Base-by-base conservation (phyloP, 805 yeast species). In the Isabelozyma rhagii region DNA sequence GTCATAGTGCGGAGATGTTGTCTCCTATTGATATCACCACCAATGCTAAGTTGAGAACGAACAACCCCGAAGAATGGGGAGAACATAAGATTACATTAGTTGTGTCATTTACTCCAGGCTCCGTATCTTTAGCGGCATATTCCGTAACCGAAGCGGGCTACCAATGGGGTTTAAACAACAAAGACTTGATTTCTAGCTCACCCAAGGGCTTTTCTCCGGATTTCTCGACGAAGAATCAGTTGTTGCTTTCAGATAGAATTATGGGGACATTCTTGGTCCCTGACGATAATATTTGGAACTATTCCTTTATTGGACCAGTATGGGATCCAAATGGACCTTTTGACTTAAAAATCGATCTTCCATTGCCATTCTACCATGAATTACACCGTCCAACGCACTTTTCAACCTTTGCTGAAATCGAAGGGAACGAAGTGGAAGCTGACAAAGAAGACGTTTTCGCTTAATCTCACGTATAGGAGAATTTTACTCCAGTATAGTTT, bases 321-420 rank as follows among this genome's bases (percentile, higher is more conserved):
- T 94, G 94, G 87, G 83, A 80, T 57, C 71, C 82, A 5, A 78
- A 79, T n/a, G 64, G 80, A 43, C 74, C 71, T 6, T 89, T 79
- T 58, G 82, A 74, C 11, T 63, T 91, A 64, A 89, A 87, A 61
- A 61, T 87, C 43, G 97, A 89, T 60, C 71, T 83, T 14, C 99
- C 99, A 2, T 58, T 86, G 38, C 82, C 87, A 6, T 94, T 85
- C 61, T 94, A 90, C 67, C 86, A 89, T 61, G 96, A 88, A 57
- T 62, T 82, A 36, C 99, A 94, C 62, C 84, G 99, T 44, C 94
- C 97, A 2, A 76, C 83, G 29, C 99, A 94, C 67, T 94, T 94
- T 69, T 73, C 82, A 45, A 79, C 84, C 5, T 90, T 93, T 62
- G 81, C 77, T 49, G 87, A 83, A 51, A 64, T 88, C 44, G 90